These are phyloP conservation scores for Caryopteris hybrid DNA, from an alignment of 305 asterid species.

Conservation along the genomic window DNA sequence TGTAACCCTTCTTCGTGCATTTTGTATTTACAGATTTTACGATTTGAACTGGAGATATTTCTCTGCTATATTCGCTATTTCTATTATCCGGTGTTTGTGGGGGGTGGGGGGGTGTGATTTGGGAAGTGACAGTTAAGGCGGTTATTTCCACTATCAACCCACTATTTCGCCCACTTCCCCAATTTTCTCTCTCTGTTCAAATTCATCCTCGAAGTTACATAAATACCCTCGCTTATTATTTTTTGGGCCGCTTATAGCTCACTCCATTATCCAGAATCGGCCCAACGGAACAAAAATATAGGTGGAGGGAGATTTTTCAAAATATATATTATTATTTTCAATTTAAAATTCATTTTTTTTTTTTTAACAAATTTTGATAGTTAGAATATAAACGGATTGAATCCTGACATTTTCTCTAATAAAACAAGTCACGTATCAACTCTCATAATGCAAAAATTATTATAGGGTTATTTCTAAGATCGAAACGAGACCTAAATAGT, in stretches of 20 bases:
- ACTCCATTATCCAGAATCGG: not conserved
- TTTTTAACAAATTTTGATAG: too few relatives aligned
- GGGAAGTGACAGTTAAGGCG: constrained; percentile 52
- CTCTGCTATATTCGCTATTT: not conserved
- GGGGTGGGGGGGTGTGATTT: not conserved
- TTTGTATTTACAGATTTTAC: not conserved
- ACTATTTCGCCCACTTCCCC: constrained; percentile 14
- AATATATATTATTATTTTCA: too few relatives aligned
- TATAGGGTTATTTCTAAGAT: too few relatives aligned
- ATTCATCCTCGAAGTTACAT: not conserved
- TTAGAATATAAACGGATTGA: too few relatives aligned
- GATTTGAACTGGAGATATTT: not conserved
- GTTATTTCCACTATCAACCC: constrained; percentile 41
- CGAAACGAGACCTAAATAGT: too few relatives aligned
- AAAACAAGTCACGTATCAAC: too few relatives aligned
- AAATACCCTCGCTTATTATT: constrained; percentile 19
- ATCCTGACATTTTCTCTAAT: too few relatives aligned
- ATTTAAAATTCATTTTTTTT: too few relatives aligned
- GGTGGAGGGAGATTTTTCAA: too few relatives aligned
- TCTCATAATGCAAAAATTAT: too few relatives aligned
- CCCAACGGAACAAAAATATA: not conserved
- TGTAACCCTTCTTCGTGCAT: not conserved
- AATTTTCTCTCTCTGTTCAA: constrained; percentile 9
- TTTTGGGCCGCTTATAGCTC: not conserved
- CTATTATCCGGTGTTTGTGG: not conserved